Base-by-base conservation (phyloP, 176 grass and related monocot genomes). In the Lolium perenne region DNA sequence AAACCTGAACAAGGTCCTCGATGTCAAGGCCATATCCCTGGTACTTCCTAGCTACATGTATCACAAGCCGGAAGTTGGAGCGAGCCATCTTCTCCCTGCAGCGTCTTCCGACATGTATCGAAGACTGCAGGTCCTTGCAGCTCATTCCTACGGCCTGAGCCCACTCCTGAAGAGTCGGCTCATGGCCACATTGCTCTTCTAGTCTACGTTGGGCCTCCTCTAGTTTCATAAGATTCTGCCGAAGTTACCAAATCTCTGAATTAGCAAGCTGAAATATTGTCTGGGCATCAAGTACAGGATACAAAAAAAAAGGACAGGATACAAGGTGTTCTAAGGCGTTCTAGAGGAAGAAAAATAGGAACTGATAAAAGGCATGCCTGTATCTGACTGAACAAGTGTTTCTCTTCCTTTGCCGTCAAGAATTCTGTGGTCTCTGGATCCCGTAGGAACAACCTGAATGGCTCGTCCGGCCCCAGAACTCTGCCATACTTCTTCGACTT, bases 31-130 rank as follows among this genome's bases (percentile, higher is more conserved):
- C 93, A 54, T 77, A 91, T 74, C 91, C 91, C 69, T 87, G 88
- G 56, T 95, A 95, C 74, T 95, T 88, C 83, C 81, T 95, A 79
- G 93, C 93, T 40, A 91, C 81, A 77, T 95, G 93, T 83, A 95
- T 88, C 51, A 95, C 93, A 71, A 95, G 93, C 48, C 93, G 88
- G 64, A 95, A 89, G 61, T 95, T 95, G 18, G 91, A 86, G 83
- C 84, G 82, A 65, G 91, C 91, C 90, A 95, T 92, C 91, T 95
- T 95, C 57, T 95, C 88, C 9, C 90, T 74, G 67, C 91, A 92
- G 20, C 86, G 86, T 47, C 80, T 80, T 69, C 93, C 93, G 25
- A 69, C 75, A 50, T 73, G 85, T 64, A 95, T 76, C 35, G 80
- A 89, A 17, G 80, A 84, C 54, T 91, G 91, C 71, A 95, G 61